A percentile compares a stretch with the other conserved stretches of the same genome.
phyloP scores from a whole-genome alignment of 2,329 filamentous ascomycete species.

The Alternaria sp. region DNA sequence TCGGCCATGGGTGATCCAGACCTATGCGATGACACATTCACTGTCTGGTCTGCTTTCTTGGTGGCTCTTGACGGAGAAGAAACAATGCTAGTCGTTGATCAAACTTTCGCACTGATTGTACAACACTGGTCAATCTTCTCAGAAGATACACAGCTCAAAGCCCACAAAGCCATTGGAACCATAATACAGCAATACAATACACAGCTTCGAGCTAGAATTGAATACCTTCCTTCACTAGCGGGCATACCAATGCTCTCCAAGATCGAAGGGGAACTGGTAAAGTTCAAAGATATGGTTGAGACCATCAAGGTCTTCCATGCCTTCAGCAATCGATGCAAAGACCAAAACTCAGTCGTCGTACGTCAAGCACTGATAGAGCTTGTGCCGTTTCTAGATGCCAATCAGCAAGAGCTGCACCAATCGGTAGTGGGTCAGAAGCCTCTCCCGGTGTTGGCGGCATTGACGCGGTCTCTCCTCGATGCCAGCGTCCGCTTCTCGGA shows the following conservation, averaged over 20 bases:
- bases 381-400: constrained; percentile 71
- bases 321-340: constrained; percentile 76
- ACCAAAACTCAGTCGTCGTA: constrained; percentile 88
- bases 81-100: constrained; percentile 80
- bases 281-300: constrained; percentile 71
- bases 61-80: constrained; percentile 75
- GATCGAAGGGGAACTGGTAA: constrained; percentile 70
- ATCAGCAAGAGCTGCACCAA: constrained; percentile 81
- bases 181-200: constrained; percentile 70
- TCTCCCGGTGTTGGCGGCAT: constrained; percentile 72
- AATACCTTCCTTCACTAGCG: constrained; percentile 79
- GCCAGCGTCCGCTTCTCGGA: constrained; percentile 82
- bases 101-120: constrained; percentile 86
- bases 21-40: constrained; percentile 80
- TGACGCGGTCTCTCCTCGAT: constrained; percentile 83
- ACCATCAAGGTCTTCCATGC: constrained; percentile 72
- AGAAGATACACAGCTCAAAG: constrained; percentile 65
- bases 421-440: constrained; percentile 85
- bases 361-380: constrained; percentile 82
- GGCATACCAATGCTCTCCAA: constrained; percentile 73
- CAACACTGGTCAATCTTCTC: constrained; percentile 79
- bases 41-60: constrained; percentile 84
- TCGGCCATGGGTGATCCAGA: constrained; percentile 78
- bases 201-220: constrained; percentile 71
- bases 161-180: constrained; percentile 68